A percentile compares a stretch with the other conserved stretches of the same genome.
phyloP scores from a whole-genome alignment of 163 green algal genomes.

The Coccomyxa subellipsoidea region DNA sequence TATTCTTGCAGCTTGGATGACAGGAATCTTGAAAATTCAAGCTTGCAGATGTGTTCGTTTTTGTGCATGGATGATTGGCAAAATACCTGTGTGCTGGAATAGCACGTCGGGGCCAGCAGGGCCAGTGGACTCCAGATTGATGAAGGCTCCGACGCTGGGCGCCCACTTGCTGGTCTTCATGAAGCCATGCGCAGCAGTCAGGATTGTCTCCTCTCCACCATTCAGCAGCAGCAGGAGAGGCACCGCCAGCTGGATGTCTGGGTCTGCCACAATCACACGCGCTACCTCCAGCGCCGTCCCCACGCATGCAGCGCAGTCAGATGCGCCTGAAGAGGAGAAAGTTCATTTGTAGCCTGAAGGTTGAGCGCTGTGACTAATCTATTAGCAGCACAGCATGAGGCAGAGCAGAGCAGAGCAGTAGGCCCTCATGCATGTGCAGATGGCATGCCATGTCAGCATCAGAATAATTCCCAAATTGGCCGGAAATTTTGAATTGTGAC shows the following conservation, averaged over 20 bases:
- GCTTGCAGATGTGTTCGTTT: no score
- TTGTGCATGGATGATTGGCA: no score
- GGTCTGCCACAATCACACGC: constrained; percentile 36
- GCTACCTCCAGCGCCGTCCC: constrained; percentile 55
- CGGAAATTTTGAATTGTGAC: no score
- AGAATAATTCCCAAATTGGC: no score
- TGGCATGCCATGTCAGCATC: no score
- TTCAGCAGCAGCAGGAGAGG: constrained; percentile 74
- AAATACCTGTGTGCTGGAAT: constrained; percentile 65
- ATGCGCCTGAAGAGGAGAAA: no score
- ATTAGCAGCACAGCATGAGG: no score
- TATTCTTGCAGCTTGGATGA: no score
- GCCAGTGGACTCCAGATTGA: constrained; percentile 77
- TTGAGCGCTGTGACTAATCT: no score
- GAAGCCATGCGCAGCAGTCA: constrained; percentile 9
- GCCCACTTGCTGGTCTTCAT: constrained; percentile 4
- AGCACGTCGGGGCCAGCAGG: constrained; percentile 63
- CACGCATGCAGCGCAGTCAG: constrained; percentile 52
- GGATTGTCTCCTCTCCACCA: constrained; percentile 67
- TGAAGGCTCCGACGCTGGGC: constrained; percentile 54
- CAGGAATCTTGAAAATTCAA: neutral
- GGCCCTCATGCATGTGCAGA: no score
- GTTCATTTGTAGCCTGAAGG: no score
- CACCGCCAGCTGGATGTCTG: constrained; percentile 16
- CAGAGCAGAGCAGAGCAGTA: no score